Evolutionary conservation across 495 filamentous ascomycete species (phyloP).

Genomic region (Neurospora sp.): DNA sequence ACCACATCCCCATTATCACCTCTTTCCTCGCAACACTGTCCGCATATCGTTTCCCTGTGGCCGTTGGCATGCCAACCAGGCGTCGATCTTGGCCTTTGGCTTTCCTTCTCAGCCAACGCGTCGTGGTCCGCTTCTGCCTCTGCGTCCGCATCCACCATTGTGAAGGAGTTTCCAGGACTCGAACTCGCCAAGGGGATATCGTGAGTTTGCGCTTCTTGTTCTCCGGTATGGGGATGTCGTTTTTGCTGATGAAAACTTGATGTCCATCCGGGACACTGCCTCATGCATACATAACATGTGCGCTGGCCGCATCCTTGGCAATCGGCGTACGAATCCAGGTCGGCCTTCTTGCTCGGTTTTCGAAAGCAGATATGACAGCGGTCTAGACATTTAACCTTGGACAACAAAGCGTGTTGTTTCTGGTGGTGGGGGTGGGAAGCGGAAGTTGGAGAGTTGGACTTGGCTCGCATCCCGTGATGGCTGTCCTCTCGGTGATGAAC

Average conservation of each 20-base stretch:
- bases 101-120: background rate
- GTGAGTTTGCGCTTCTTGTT: background rate
- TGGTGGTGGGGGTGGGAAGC: background rate
- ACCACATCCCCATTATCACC: slow-evolving; percentile 37
- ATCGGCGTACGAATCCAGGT: slow-evolving; percentile 38
- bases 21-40: slow-evolving; percentile 36
- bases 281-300: slow-evolving; percentile 38
- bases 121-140: background rate
- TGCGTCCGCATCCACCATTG: slow-evolving; percentile 30
- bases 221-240: background rate
- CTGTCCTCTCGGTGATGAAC: slow-evolving; percentile 1
- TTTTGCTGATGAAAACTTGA: background rate
- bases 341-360: slow-evolving; percentile 36
- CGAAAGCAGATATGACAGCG: slow-evolving; percentile 41
- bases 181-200: slow-evolving; percentile 1
- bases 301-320: slow-evolving; percentile 38
- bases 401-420: background rate
- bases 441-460: slow-evolving; percentile 1
- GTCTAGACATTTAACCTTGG: slow-evolving; percentile 11
- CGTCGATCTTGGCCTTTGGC: background rate
- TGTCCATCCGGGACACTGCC: slow-evolving; percentile 34
- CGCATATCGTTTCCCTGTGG: slow-evolving; percentile 34
- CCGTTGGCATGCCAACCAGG: slow-evolving; percentile 23
- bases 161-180: slow-evolving; percentile 22
- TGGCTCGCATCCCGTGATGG: background rate